Evolutionary conservation across 169 alveolate species (phyloP).

Genomic region (Eimeria sp.): DNA sequence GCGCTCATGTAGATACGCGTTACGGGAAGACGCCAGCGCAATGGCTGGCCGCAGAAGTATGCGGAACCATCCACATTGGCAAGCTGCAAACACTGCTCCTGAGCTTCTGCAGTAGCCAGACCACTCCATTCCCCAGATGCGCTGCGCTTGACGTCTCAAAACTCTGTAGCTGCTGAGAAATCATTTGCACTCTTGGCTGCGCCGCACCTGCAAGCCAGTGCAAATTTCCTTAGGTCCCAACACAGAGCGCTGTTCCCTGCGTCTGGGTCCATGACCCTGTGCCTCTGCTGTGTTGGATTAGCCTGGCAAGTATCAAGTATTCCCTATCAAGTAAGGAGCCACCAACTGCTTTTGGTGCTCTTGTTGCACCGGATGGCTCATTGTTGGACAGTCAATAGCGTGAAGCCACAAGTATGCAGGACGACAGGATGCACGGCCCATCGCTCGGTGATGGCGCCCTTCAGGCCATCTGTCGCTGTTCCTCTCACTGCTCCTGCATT

Average conservation of each 20-base stretch:
- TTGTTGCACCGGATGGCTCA: background rate
- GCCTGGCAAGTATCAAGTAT: background rate
- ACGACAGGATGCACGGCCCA: background rate
- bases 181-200: background rate
- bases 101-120: background rate
- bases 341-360: background rate
- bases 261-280: background rate
- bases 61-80: background rate
- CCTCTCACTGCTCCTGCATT: background rate
- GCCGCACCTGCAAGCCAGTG: background rate
- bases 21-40: background rate
- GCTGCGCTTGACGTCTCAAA: background rate
- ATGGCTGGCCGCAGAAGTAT: background rate
- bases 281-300: background rate
- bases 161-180: background rate
- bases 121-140: background rate
- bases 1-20: background rate
- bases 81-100: background rate
- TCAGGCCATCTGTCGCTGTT: background rate
- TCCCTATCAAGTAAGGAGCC: background rate
- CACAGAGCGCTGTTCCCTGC: background rate
- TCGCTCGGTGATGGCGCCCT: background rate
- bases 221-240: background rate
- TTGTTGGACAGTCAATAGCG: background rate
- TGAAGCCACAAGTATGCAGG: background rate